Evolutionary conservation across 345 rosid genomes (phyloP).

Genomic region (Melaleuca quinquenervia): DNA sequence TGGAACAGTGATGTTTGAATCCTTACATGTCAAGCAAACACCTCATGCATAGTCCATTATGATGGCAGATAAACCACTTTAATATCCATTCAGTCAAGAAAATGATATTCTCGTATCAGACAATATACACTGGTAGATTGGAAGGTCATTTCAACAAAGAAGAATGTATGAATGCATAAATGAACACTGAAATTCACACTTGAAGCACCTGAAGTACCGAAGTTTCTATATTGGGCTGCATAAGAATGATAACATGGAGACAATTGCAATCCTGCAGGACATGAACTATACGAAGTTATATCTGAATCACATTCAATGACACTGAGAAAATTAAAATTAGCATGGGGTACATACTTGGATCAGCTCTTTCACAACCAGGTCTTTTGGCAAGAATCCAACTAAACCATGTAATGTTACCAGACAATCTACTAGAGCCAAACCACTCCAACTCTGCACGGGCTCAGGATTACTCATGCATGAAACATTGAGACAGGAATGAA

Average conservation of each 20-base stretch:
- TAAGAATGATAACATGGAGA: conserved; percentile 56
- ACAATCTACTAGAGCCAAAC: conserved; percentile 70
- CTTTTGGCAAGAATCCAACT: conserved; percentile 51
- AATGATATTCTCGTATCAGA: neutral
- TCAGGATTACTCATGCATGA: conserved; percentile 63
- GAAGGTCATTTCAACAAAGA: neutral
- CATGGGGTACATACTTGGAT: conserved; percentile 44
- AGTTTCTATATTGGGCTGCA: conserved; percentile 59
- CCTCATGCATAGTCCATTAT: neutral
- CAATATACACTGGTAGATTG: neutral
- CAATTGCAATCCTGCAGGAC: conserved; percentile 54
- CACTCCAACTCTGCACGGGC: conserved; percentile 83
- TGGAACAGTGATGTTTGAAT: neutral
- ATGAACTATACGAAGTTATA: conserved; percentile 7
- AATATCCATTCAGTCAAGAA: neutral
- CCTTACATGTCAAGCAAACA: neutral
- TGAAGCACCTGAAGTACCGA: conserved; percentile 65
- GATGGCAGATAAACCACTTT: neutral
- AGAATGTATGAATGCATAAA: neutral
- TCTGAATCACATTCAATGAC: neutral
- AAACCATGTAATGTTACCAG: conserved; percentile 70
- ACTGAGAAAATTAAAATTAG: neutral
- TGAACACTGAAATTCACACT: neutral
- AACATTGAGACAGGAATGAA: conserved; percentile 48
- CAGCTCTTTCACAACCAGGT: conserved; percentile 62